phyloP scores from a whole-genome alignment of 208 protist species.

The Eutreptiella sp. region DNA sequence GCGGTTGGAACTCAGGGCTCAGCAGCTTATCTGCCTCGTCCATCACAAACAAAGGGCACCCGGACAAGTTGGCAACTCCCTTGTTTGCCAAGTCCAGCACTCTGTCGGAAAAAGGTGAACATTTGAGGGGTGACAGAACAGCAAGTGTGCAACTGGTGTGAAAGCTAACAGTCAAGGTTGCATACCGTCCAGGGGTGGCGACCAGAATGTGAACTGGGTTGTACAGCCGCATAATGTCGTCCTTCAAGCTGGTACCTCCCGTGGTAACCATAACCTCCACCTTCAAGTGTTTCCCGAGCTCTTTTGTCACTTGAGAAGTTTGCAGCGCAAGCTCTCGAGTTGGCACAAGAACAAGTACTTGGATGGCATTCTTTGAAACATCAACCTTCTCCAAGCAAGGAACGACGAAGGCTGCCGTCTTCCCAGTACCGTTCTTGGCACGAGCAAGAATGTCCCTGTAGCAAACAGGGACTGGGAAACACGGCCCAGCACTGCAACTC shows the following conservation, averaged over 20 bases:
- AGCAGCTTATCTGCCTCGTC: conserved; percentile 98
- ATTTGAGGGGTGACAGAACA: no score
- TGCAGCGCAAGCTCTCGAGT: conserved; percentile 98
- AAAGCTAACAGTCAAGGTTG: no score
- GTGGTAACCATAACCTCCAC: conserved; percentile 84
- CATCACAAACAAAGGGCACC: no score
- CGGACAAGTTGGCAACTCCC: conserved; percentile 84
- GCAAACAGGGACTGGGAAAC: no score
- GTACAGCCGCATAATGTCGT: conserved; percentile 96
- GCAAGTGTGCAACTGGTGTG: no score
- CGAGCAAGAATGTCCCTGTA: conserved; percentile 93
- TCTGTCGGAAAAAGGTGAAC: no score
- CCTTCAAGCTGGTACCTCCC: conserved; percentile 92
- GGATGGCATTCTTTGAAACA: conserved; percentile 75
- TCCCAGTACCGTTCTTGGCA: conserved; percentile 99
- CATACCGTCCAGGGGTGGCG: conserved; percentile 97
- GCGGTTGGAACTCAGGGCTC: conserved; percentile 88
- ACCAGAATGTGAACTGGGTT: conserved; percentile 96
- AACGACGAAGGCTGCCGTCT: conserved; percentile 98
- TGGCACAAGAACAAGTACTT: conserved; percentile 96
- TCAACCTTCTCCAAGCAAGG: conserved; percentile 95
- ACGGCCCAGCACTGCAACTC: no score
- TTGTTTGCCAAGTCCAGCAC: conserved; percentile 95
- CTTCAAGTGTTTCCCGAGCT: conserved; percentile 94
- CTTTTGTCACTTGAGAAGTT: conserved; percentile 95